Base-by-base conservation (phyloP, 2,329 filamentous ascomycete species). In the Elsinoe arachidis region DNA sequence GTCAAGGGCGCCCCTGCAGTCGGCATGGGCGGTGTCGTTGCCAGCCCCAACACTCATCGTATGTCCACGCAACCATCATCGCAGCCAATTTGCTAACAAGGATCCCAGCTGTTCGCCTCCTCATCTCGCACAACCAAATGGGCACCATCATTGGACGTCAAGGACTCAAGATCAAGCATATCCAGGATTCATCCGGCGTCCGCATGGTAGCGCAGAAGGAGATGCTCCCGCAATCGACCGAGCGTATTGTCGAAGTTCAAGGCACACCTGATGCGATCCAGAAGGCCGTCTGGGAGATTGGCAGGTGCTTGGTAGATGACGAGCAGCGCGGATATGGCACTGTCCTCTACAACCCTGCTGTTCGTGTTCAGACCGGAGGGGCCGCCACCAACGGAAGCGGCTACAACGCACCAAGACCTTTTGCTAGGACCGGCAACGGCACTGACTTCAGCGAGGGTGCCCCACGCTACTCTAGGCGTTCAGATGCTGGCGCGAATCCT, bases 71-170 rank as follows among this genome's bases (percentile, higher is more conserved):
- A 56, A 56, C 23, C 7, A 30, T 2, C 7, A 30, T 30, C 26
- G 26, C 26, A 30, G 26, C 3, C 26, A 30, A 7, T 9, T 30
- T 30, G 26, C 55, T 61, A 67, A 51, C 65, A 59, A 30, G 5
- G 11, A 15, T 19, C 60, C 19, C 64, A 99, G 93, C 93, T 61
- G 88, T 99, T 73, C 96, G 96, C 70, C 85, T 99, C 33, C 86
- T 99, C 71, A 97, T 99, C 73, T 99, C 93, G 34, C 92, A 99
- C 78, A 97, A 97, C 73, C 93, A 99, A 76, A 99, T 99, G 93
- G 93, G 93, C 61, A 99, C 93, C 67, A 96, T 99, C 76, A 99
- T 99, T 70, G 93, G 93, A 67, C 85, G 90, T 63, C 88, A 95
- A 72, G 93, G 93, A 59, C 80, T 96, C 64, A 99, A 97, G 80